Percentiles rank a stretch among this genome's conserved stretches.
Conservation (phyloP, 805 yeast genomes). For the Cyberlindnera suaveolens region DNA sequence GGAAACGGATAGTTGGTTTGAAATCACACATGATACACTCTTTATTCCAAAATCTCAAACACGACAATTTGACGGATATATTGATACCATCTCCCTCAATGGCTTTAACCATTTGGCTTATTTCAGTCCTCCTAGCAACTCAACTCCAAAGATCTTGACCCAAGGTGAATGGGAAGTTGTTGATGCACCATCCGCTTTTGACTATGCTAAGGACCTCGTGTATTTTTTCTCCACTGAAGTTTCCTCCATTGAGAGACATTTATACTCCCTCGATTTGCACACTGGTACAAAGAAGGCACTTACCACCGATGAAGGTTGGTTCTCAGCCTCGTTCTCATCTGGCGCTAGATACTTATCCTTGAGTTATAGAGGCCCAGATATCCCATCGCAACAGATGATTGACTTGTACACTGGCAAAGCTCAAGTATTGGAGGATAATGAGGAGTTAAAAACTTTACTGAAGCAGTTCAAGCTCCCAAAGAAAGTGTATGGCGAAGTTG, state of each 20-base stretch:
- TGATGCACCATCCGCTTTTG: slow-evolving; percentile 60
- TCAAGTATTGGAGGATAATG: slow-evolving; percentile 32
- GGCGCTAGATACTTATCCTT: slow-evolving; percentile 71
- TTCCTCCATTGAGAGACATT: slow-evolving; percentile 78
- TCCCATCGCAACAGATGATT: slow-evolving; percentile 74
- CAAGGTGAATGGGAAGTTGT: slow-evolving; percentile 90
- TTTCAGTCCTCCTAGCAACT: slow-evolving; percentile 61
- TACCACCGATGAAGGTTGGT: slow-evolving; percentile 55
- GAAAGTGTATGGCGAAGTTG: slow-evolving; percentile 45
- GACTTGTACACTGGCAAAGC: slow-evolving; percentile 38
- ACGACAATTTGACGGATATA: slow-evolving; percentile 59
- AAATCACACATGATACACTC: slow-evolving; percentile 58
- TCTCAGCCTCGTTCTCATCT: slow-evolving; percentile 65
- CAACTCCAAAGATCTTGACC: slow-evolving; percentile 55
- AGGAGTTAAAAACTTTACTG: slow-evolving; percentile 33
- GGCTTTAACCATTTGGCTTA: slow-evolving; percentile 77
- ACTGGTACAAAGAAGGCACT: slow-evolving; percentile 29
- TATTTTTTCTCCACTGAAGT: slow-evolving; percentile 67
- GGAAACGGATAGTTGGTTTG: slow-evolving; percentile 62
- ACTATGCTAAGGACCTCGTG: slow-evolving; percentile 42
- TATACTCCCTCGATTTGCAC: slow-evolving; percentile 61
- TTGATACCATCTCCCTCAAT: slow-evolving; percentile 65
- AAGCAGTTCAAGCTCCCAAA: slow-evolving; percentile 50
- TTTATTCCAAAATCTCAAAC: slow-evolving; percentile 46
- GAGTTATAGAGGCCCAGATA: slow-evolving; percentile 68